phyloP scores from a whole-genome alignment of 108 stramenopile species.

The Chaetoceros muelleri region DNA sequence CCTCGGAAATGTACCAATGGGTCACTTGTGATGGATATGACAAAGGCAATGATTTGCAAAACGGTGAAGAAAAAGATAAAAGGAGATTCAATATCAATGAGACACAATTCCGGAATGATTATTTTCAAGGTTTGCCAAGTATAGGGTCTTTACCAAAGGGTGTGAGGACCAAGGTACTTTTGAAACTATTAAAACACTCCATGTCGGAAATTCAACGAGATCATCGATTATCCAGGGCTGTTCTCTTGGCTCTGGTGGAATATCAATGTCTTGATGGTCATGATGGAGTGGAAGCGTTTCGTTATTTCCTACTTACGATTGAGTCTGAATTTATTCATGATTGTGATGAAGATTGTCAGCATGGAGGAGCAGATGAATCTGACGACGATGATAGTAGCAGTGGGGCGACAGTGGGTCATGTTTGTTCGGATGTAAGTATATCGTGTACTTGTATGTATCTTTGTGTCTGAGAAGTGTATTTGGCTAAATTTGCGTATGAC shows the following conservation, averaged over 20 bases:
- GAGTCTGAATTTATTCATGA: not conserved
- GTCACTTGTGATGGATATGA: not conserved
- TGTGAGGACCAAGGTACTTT: not conserved
- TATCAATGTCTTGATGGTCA: not conserved
- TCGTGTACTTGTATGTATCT: too few relatives aligned
- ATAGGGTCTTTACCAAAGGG: not conserved
- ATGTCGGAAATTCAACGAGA: not conserved
- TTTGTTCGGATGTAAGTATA: not conserved
- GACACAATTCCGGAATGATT: not conserved
- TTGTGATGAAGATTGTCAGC: not conserved
- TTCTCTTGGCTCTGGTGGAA: not conserved
- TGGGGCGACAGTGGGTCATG: not conserved
- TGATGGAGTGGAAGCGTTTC: not conserved
- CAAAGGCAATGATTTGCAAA: not conserved
- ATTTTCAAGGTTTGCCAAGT: too few relatives aligned
- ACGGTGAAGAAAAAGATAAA: not conserved
- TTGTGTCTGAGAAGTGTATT: too few relatives aligned
- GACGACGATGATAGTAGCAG: not conserved
- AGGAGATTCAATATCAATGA: not conserved
- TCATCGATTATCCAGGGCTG: not conserved
- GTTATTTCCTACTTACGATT: not conserved
- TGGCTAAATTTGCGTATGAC: not conserved
- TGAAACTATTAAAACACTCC: not conserved
- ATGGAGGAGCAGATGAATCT: too few relatives aligned
- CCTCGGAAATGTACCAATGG: not conserved